Evolutionary conservation across 2,329 filamentous ascomycete genomes (phyloP).

Genomic region (Verticillium albo-atrum): DNA sequence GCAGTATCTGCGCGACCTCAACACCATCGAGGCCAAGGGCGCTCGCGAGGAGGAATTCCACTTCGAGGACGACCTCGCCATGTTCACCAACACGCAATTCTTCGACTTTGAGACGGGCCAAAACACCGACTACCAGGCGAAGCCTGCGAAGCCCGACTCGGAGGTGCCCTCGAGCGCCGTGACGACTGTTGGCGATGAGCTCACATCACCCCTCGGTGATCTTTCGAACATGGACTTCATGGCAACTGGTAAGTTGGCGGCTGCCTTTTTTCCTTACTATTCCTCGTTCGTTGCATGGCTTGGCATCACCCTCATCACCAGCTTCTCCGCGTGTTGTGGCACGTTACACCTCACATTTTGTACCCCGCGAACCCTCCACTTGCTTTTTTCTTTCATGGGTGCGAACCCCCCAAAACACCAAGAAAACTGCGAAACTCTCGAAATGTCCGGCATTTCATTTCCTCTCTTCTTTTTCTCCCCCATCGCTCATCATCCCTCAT

Average conservation of each 20-base stretch:
- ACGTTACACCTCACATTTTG: neutral
- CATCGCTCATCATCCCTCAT: neutral
- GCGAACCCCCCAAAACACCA: too few relatives aligned
- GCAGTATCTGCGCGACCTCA: slow-evolving; percentile 82
- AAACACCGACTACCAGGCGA: slow-evolving; percentile 51
- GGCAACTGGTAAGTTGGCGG: slow-evolving; percentile 35
- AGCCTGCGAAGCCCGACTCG: slow-evolving; percentile 38
- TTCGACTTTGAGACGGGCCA: slow-evolving; percentile 71
- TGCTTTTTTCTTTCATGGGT: too few relatives aligned
- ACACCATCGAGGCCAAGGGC: slow-evolving; percentile 52
- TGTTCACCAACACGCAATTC: slow-evolving; percentile 81
- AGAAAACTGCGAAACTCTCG: too few relatives aligned
- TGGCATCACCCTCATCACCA: neutral
- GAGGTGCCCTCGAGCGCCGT: slow-evolving; percentile 21
- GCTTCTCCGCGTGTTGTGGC: neutral
- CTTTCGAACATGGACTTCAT: slow-evolving; percentile 46
- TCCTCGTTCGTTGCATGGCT: neutral
- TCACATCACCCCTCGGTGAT: slow-evolving; percentile 35
- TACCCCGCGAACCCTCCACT: too few relatives aligned
- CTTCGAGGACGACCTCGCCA: slow-evolving; percentile 67
- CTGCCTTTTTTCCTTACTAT: slow-evolving; percentile 3
- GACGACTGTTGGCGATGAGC: slow-evolving; percentile 14
- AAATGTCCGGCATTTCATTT: neutral
- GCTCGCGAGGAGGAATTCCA: slow-evolving; percentile 60
- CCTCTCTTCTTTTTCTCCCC: neutral